Evolutionary conservation across 257 asterid genomes (phyloP).

Genomic region (Craterostigma plantagineum): DNA sequence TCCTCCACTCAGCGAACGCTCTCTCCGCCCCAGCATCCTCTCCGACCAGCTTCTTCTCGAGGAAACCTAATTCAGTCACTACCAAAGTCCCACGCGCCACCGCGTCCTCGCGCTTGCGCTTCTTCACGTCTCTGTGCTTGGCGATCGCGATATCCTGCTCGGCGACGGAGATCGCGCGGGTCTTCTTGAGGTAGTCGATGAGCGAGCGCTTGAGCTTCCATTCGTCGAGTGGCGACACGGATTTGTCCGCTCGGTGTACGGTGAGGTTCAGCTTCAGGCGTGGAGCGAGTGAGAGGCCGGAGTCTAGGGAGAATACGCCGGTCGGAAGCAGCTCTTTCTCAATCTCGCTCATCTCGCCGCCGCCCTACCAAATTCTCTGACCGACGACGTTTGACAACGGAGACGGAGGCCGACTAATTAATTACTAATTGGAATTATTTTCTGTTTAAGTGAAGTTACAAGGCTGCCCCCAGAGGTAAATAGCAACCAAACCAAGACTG

Average conservation of each 20-base stretch:
- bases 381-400: too few relatives aligned
- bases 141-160: conserved; percentile 49
- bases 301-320: conserved; percentile 43
- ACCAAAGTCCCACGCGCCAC: conserved; percentile 62
- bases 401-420: too few relatives aligned
- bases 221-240: conserved; percentile 63
- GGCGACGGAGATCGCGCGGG: conserved; percentile 30
- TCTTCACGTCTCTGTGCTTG: conserved; percentile 49
- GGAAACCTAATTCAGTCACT: conserved; percentile 58
- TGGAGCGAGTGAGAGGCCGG: conserved; percentile 49
- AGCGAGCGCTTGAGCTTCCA: conserved; percentile 84
- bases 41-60: conserved; percentile 20
- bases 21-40: conserved; percentile 34
- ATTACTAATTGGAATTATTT: too few relatives aligned
- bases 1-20: conserved; percentile 58
- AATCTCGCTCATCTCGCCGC: too few relatives aligned
- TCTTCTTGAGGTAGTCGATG: conserved; percentile 41
- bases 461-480: too few relatives aligned
- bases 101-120: conserved; percentile 90
- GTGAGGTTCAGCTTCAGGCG: conserved; percentile 55
- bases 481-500: too few relatives aligned
- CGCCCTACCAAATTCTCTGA: too few relatives aligned
- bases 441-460: too few relatives aligned
- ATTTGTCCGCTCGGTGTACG: conserved; percentile 68
- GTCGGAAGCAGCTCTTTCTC: conserved; percentile 18